Evolutionary conservation across 768 basidiomycete genomes (phyloP), one percentile per base, ranked within the genome.

Genomic region (Mrakia blollopis): DNA sequence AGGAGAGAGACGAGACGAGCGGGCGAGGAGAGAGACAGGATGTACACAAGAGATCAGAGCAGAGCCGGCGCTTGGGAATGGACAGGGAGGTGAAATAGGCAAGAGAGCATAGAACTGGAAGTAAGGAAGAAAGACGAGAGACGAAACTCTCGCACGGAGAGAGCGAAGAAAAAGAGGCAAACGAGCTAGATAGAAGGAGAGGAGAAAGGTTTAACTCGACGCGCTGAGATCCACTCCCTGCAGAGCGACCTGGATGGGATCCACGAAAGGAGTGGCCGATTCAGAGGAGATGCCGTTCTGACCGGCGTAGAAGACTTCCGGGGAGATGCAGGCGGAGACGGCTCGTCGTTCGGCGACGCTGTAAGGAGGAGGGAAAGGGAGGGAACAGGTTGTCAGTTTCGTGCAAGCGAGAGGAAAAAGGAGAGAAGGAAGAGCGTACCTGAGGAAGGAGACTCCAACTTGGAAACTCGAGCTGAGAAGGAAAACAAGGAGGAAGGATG

Each of bases 371-470:
- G 57, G 13, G 16, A 57, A 30, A 25, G 35, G n/a, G 28, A 32
- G 37, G 10, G 5, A 18, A 39, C 35, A 23, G 10, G 52, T 6
- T 2, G 35, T 60, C 71, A 54, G 60, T 21, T 35, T 69, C 11
- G 47, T 3, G 30, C 16, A 25, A 54, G 21, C 18, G 52, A 25
- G 11, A 9, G 23, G 32, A 13, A 21, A 41, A 44, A 9, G 37
- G 41, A 23, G 3, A 32, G 35, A 52, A 39, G 54, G 35, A 21
- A 35, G 52, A 25, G 9, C 72, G 52, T 87, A 91, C 30, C 93
- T 92, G 80, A 99, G 85, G 87, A 95, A 95, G 32, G 94, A 91
- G 62, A 98, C 84, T n/a, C 96, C 96, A 73, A 98, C 92, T 85
- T 98, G 96, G 83, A 23, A 61, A 65, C 37, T 28, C 11, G 62